phyloP scores from a whole-genome alignment of 1,284 basidiomycete species.

The Ustilago sp. region DNA sequence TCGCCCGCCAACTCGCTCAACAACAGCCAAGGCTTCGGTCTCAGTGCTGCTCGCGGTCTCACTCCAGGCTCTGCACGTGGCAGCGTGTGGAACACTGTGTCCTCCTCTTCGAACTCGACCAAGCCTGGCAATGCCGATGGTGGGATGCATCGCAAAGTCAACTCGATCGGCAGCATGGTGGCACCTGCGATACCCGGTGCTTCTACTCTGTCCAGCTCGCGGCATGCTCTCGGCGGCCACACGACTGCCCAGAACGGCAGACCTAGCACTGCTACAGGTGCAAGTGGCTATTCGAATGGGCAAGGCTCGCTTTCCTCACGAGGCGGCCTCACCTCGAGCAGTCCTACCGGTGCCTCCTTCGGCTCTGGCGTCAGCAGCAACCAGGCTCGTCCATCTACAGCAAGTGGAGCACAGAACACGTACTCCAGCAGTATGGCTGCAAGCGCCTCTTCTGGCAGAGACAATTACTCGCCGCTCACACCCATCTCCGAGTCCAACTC shows the following conservation, averaged over 20 bases:
- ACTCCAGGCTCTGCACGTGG: constrained; percentile 45
- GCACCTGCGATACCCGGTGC: constrained; percentile 28
- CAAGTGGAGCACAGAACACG: constrained; percentile 35
- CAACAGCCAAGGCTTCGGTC: constrained; percentile 54
- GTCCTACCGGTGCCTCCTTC: constrained; percentile 43
- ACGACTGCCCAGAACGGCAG: constrained; percentile 20
- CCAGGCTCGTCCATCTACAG: constrained; percentile 42
- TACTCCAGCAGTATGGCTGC: constrained; percentile 19
- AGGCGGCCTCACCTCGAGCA: constrained; percentile 19
- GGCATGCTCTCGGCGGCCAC: constrained; percentile 20
- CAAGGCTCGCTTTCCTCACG: constrained; percentile 12
- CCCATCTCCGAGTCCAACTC: constrained; percentile 55
- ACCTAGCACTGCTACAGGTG: constrained; percentile 60
- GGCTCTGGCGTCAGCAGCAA: constrained; percentile 14
- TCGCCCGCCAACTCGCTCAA: constrained; percentile 44
- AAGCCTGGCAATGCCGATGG: constrained; percentile 35
- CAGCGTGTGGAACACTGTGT: constrained; percentile 26
- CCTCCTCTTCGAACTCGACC: constrained; percentile 18
- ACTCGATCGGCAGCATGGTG: constrained; percentile 45
- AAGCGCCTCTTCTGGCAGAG: constrained; percentile 4
- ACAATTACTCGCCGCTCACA: constrained; percentile 45
- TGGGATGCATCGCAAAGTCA: constrained; percentile 53
- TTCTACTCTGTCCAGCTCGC: constrained; percentile 12
- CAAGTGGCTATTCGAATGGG: constrained; percentile 28
- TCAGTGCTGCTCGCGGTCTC: constrained; percentile 53